Conservation (phyloP, 1,284 basidiomycete genomes). For the Pyrrhoderma lamaoense region DNA sequence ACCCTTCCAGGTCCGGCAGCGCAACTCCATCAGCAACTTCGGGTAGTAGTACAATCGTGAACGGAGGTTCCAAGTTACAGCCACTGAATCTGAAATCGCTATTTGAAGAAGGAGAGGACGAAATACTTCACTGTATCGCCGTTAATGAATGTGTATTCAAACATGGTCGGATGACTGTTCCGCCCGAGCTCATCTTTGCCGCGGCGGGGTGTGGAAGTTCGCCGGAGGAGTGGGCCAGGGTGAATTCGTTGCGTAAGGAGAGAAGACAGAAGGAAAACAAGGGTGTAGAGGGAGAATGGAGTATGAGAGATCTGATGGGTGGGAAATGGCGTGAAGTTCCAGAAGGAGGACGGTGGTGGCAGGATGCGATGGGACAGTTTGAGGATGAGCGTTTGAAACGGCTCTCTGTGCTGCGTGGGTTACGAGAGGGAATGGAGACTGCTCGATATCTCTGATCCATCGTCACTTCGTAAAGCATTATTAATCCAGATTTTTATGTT, state of each 20-base stretch:
- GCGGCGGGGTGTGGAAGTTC: slow-evolving; percentile 39
- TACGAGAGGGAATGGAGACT: slow-evolving; percentile 12
- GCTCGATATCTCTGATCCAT: slow-evolving; percentile 1
- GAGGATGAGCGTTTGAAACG: slow-evolving; percentile 12
- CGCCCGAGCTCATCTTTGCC: slow-evolving; percentile 54
- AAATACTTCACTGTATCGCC: slow-evolving; percentile 57
- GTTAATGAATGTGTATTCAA: slow-evolving; percentile 72
- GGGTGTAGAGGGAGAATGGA: background rate
- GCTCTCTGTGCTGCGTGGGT: slow-evolving; percentile 2
- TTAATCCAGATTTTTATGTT: too few species aligned
- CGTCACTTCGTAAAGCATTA: too few species aligned
- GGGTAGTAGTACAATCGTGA: background rate
- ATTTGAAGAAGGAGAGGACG: slow-evolving; percentile 11
- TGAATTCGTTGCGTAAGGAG: background rate
- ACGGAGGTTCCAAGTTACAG: background rate
- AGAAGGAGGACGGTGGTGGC: slow-evolving; percentile 15
- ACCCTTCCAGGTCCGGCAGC: background rate
- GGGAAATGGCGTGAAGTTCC: slow-evolving; percentile 15
- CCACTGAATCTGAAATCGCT: slow-evolving; percentile 6
- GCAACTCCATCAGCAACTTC: slow-evolving; percentile 15
- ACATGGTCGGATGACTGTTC: slow-evolving; percentile 66
- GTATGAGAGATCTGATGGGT: slow-evolving; percentile 10
- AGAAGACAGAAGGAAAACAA: background rate
- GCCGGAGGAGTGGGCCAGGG: slow-evolving; percentile 1
- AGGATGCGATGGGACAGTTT: slow-evolving; percentile 11